A percentile compares a stretch with the other conserved stretches of the same genome.
These are phyloP conservation scores for Boletus semigastroideus DNA, from an alignment of 1,284 basidiomycete genomes.

Conservation along the genomic window DNA sequence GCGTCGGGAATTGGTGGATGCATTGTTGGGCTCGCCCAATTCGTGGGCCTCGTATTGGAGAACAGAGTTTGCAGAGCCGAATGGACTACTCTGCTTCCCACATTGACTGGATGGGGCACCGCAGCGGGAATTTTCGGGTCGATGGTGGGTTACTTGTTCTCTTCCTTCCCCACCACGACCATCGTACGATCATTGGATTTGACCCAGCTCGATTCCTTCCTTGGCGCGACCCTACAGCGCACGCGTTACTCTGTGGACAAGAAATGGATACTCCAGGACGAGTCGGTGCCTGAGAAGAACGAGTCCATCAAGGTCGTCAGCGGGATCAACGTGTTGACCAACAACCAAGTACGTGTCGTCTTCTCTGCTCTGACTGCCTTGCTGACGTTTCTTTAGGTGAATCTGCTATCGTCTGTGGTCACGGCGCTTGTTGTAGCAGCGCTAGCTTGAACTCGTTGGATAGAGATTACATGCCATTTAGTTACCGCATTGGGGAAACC, in stretches of 20 bases:
- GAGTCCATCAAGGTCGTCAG: slow-evolving; percentile 57
- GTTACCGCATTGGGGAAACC: slow-evolving; percentile 23
- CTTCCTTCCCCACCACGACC: background rate
- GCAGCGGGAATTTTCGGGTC: slow-evolving; percentile 75
- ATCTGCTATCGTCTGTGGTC: slow-evolving; percentile 43
- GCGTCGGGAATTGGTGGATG: slow-evolving; percentile 76
- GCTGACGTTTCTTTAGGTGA: slow-evolving; percentile 36
- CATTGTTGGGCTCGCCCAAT: slow-evolving; percentile 66
- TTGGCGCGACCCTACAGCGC: slow-evolving; percentile 86
- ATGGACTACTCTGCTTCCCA: slow-evolving; percentile 39
- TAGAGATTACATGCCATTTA: slow-evolving; percentile 2
- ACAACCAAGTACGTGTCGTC: slow-evolving; percentile 64
- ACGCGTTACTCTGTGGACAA: slow-evolving; percentile 71
- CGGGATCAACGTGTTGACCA: slow-evolving; percentile 73
- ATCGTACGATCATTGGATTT: slow-evolving; percentile 1
- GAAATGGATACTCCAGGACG: slow-evolving; percentile 70
- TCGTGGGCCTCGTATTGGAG: slow-evolving; percentile 60
- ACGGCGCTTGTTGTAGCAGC: slow-evolving; percentile 39
- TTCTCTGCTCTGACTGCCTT: background rate
- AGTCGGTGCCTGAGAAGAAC: slow-evolving; percentile 29
- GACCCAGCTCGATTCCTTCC: slow-evolving; percentile 74
- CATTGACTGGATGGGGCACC: slow-evolving; percentile 58
- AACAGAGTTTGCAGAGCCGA: slow-evolving; percentile 48
- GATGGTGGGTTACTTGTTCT: slow-evolving; percentile 48
- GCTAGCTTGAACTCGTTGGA: slow-evolving; percentile 17